Conservation (phyloP, 2,329 filamentous ascomycete genomes). For the Didymosphaeria variabile region DNA sequence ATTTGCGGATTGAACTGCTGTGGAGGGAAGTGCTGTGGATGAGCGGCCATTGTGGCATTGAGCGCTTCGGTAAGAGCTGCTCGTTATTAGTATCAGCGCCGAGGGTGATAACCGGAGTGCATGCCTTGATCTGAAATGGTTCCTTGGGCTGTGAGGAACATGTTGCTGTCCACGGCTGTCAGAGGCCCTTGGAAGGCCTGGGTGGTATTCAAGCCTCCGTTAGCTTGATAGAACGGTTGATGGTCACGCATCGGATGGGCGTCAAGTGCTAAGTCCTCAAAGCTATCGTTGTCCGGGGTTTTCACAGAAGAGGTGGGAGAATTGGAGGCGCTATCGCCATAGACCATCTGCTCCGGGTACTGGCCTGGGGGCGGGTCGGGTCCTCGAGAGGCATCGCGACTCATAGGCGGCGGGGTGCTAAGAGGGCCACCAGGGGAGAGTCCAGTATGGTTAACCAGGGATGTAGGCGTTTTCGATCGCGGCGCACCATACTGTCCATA, state of each 20-base stretch:
- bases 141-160: constrained; percentile 31
- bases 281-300: constrained; percentile 45
- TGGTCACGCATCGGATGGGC: constrained; percentile 33
- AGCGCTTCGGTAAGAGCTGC: constrained; percentile 38
- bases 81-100: constrained; percentile 23
- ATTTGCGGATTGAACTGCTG: constrained; percentile 27
- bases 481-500: constrained; percentile 35
- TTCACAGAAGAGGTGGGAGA: constrained; percentile 48
- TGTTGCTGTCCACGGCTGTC: constrained; percentile 31
- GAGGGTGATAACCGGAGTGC: constrained; percentile 16
- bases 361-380: constrained; percentile 40
- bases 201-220: constrained; percentile 34
- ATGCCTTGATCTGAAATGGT: constrained; percentile 34
- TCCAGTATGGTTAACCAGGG: constrained; percentile 45
- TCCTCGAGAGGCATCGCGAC: constrained; percentile 43
- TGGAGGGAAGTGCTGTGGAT: constrained; percentile 23
- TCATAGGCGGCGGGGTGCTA: constrained; percentile 45
- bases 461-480: constrained; percentile 47
- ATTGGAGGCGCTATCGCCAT: constrained; percentile 44
- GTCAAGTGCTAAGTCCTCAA: constrained; percentile 46
- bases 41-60: constrained; percentile 32
- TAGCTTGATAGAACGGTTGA: constrained; percentile 33
- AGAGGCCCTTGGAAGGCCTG: constrained; percentile 35
- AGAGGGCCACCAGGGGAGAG: constrained; percentile 44
- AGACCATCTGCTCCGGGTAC: constrained; percentile 40